Percentiles rank a stretch among this genome's conserved stretches.
Evolutionary conservation across 352 stramenopile genomes (phyloP).

Genomic region (Phytophthora cactorum): DNA sequence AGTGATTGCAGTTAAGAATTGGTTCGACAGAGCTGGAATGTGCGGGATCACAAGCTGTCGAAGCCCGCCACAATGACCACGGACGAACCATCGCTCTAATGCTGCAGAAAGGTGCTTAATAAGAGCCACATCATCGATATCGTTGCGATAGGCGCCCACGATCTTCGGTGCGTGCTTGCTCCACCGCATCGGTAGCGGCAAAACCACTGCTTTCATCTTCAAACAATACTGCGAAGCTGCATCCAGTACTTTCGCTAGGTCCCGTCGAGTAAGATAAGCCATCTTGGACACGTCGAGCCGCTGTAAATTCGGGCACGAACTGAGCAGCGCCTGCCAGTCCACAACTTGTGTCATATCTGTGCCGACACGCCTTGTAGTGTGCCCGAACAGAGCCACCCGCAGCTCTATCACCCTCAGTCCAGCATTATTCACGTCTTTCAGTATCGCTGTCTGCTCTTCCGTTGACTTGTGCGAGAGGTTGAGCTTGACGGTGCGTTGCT

Average conservation of each 20-base stretch:
- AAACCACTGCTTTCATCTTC: constrained; percentile 51
- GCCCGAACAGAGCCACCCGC: constrained; percentile 55
- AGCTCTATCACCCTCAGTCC: constrained; percentile 45
- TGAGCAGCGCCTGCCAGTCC: constrained; percentile 49
- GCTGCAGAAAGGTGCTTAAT: constrained; percentile 37
- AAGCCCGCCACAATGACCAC: constrained; percentile 37
- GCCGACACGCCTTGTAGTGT: constrained; percentile 36
- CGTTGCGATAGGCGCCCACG: constrained; percentile 23
- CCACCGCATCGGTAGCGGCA: constrained; percentile 52
- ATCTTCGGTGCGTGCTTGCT: constrained; percentile 38
- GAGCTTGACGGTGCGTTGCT: constrained; percentile 47
- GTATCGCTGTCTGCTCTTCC: constrained; percentile 30
- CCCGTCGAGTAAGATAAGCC: constrained; percentile 51
- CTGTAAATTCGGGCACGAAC: constrained; percentile 49
- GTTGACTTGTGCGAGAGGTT: constrained; percentile 56
- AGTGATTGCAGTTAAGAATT: constrained; percentile 48
- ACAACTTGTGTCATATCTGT: constrained; percentile 38
- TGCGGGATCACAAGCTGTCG: constrained; percentile 53
- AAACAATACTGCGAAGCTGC: constrained; percentile 46
- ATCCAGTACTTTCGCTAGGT: constrained; percentile 45
- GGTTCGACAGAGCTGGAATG: constrained; percentile 41
- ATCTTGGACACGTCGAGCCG: constrained; percentile 58
- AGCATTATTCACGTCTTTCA: constrained; percentile 27
- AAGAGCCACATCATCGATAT: constrained; percentile 38
- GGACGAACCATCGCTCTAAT: constrained; percentile 48